Evolutionary conservation across 2,329 filamentous ascomycete species (phyloP).

Genomic region (Verticillium nubilum): DNA sequence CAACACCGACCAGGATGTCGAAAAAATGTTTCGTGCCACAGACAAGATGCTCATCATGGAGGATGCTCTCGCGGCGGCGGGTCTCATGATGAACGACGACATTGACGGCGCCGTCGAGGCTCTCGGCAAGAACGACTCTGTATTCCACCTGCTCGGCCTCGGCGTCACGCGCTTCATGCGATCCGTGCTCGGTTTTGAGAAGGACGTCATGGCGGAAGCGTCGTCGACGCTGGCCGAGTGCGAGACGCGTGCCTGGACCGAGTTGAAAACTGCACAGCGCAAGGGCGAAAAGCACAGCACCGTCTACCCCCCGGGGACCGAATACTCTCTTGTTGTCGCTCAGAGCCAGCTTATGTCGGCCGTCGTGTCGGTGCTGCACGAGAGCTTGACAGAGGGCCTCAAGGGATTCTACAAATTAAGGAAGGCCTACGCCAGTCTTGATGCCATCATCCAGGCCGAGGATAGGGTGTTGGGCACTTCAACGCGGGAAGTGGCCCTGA

Average conservation of each 20-base stretch:
- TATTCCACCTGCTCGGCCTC: constrained; percentile 83
- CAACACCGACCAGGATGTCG: constrained; percentile 32
- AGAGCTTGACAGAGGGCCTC: constrained; percentile 86
- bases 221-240: constrained; percentile 65
- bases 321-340: constrained; percentile 79
- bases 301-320: constrained; percentile 76
- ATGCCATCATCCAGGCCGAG: constrained; percentile 73
- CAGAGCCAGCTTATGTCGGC: constrained; percentile 86
- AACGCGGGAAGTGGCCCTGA: not conserved
- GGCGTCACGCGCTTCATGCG: constrained; percentile 80
- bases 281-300: constrained; percentile 21
- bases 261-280: constrained; percentile 66
- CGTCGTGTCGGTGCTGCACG: constrained; percentile 82
- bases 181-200: constrained; percentile 85
- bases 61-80: constrained; percentile 58
- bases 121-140: constrained; percentile 66
- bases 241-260: constrained; percentile 69
- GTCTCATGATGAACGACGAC: constrained; percentile 82
- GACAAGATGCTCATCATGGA: constrained; percentile 44
- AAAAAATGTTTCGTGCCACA: not conserved
- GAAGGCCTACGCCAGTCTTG: constrained; percentile 80
- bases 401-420: constrained; percentile 89
- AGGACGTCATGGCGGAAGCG: constrained; percentile 83
- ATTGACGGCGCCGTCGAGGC: constrained; percentile 75
- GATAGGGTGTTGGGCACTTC: constrained; percentile 34